Base-by-base conservation (phyloP, 305 asterid species). In the Petunia hybrid region DNA sequence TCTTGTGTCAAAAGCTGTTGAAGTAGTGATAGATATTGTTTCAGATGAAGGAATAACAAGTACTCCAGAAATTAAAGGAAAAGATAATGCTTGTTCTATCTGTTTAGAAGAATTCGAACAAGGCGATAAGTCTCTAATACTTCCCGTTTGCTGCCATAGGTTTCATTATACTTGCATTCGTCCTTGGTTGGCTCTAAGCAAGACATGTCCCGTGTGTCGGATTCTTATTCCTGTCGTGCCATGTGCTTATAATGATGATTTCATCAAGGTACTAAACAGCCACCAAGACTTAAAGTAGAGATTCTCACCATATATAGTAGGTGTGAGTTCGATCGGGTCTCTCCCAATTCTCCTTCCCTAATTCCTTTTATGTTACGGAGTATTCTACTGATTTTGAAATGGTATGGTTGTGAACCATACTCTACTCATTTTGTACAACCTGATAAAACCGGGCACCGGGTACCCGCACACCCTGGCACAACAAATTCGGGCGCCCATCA, bases 131-230 rank as follows among this genome's bases (percentile, higher is more conserved):
- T 9, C 10, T 68, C 16, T 68, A 40, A 68, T 68, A 2, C 36
- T 68, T 42, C 56, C 76, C 43, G 8, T 4, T 69, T 45, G 42
- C 45, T 9, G 77, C 12, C 76, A 69, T 69, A 69, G n/a, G 59
- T 69, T 69, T 69, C 59, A 69, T 22, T 8, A 2, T 16, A 1
- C 41, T 2, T 69, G 76, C 45, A 69, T 69, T 69, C 10, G 3
- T 0, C 77, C 59, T 8, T 69, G 77, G 77, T 45, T 69, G 2
- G 40, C 7, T 16, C 3, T 4, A 22, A 70, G 31, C 0, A 22
- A 6, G 77, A 70, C 77, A 45, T 70, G 77, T 22, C 60, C 77
- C 41, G 16, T 45, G 41, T 9, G 77, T 38, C 46, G 70, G 2
- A 64, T 22, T 10, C 1, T 0, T 64, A 22, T 22, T 64, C 13